Base-by-base conservation (phyloP, 2,329 filamentous ascomycete genomes). In the Neoarthrinium moseri region DNA sequence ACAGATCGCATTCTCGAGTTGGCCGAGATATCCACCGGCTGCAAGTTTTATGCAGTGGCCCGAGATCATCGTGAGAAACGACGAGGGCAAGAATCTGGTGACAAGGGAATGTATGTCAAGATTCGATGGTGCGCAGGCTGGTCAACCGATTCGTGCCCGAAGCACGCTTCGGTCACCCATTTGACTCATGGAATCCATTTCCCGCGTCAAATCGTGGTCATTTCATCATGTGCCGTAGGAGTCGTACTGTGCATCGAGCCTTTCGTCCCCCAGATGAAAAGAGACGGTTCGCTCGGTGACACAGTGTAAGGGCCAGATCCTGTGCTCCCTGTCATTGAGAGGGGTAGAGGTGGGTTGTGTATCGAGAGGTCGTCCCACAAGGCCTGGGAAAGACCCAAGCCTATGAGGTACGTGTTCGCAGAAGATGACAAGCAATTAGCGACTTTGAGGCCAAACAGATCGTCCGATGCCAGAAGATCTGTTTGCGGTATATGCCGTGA, bases 181-280 rank as follows among this genome's bases (percentile, higher is more conserved):
- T n/a, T 37, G 47, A 52, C 42, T 54, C 50, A 45, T 55, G 50
- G 45, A 48, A 51, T 51, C 53, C 56, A 49, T 57, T 51, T 50
- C n/a, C 55, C 53, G 55, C 57, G 56, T 55, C n/a, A 57, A 48
- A 50, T 54, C 52, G 36, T 45, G 39, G 50, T 46, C 54, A 45
- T 35, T 10, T 35, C 32, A 35, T 11, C 10, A 35, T 35, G 32
- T 35, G 32, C 15, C 32, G 26, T 29, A 29, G 26, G n/a, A n/a
- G 26, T 29, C 26, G 26, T 29, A 29, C n/a, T 29, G 8, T n/a
- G 26, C 26, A 8, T n/a, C 26, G n/a, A n/a, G n/a, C n/a, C 26
- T 29, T 29, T 29, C 26, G 8, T 8, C n/a, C 26, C 26, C 26
- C 26, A 29, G 26, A 29, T 8, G 26, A n/a, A n/a, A 8, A 8